A percentile compares a stretch with the other conserved stretches of the same genome.
Conservation (phyloP, 2,329 filamentous ascomycete genomes). For the Rhexocercosporidium sp. region DNA sequence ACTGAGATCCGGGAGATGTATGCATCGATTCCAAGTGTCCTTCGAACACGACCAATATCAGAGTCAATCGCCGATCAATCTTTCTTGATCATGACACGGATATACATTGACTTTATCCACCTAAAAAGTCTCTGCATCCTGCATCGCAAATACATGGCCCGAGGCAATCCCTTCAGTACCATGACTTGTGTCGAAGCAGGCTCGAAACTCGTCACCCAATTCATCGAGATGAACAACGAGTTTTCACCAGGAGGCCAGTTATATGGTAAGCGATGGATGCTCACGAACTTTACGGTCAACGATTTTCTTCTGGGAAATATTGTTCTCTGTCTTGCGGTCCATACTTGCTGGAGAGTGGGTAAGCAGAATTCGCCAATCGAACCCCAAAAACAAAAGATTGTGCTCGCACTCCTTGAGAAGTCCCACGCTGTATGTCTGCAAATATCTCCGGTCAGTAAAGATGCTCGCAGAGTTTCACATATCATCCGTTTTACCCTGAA, state of each 20-base stretch:
- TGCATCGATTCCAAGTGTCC: slow-evolving; percentile 25
- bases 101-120: slow-evolving; percentile 36
- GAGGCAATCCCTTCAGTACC: slow-evolving; percentile 29
- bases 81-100: slow-evolving; percentile 35
- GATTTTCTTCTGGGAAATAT: slow-evolving; percentile 39
- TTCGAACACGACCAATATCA: slow-evolving; percentile 31
- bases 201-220: slow-evolving; percentile 30
- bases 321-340: slow-evolving; percentile 35
- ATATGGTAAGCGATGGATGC: slow-evolving; percentile 35
- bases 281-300: slow-evolving; percentile 38
- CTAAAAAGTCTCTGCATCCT: slow-evolving; percentile 39
- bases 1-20: slow-evolving; percentile 34
- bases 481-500: slow-evolving; percentile 30
- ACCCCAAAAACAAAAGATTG: slow-evolving; percentile 3
- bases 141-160: slow-evolving; percentile 39
- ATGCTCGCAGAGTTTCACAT: slow-evolving; percentile 26
- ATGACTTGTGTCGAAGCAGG: slow-evolving; percentile 32
- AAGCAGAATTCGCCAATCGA: slow-evolving; percentile 5
- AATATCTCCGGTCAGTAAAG: slow-evolving; percentile 22
- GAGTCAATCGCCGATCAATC: slow-evolving; percentile 34
- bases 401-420: slow-evolving; percentile 10
- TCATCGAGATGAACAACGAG: slow-evolving; percentile 38
- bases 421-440: slow-evolving; percentile 23
- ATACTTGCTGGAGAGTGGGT: slow-evolving; percentile 25
- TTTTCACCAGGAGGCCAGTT: slow-evolving; percentile 36